Base-by-base conservation (phyloP, 2,329 filamentous ascomycete species). In the Lasiodiplodia sp. region DNA sequence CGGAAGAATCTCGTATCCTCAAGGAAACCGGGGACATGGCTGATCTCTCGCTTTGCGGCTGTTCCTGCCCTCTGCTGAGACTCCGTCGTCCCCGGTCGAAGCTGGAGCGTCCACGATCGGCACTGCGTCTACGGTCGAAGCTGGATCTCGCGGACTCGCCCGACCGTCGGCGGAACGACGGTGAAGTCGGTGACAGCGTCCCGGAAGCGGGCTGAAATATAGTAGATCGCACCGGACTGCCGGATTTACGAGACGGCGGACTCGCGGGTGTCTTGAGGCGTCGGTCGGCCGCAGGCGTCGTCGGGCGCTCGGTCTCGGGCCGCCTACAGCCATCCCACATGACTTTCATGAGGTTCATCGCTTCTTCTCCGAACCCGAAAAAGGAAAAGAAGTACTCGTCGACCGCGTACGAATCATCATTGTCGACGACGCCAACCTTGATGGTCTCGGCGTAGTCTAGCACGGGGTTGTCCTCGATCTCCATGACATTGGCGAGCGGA, bases 311-410 rank as follows among this genome's bases (percentile, higher is more conserved):
- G 21, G 28, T 7, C 18, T 47, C 25, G 4, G 25, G 40, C 23
- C 58, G 65, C 55, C 87, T 82, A 28, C 88, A 86, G 71, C 90
- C 88, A 60, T 92, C 89, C 11, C 94, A 86, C 66, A 96, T 83
- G 52, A 88, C 87, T 71, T 88, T 92, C 64, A 99, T 84, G 2
- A 96, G 87, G 62, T 90, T 88, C 71, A 97, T 88, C 16, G 93
- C 95, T 74, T 97, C 92, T 74, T 92, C 89, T 7, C 94, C 94
- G 71, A 90, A 90, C 72, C 88, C 91, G 78, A 97, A 97, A 80
- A 98, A 98, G 0, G 94, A 96, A 79, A 99, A 98, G 78, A 96
- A 98, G 78, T 98, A 97, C 89, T 99, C 96, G 75, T 99, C 96
- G 71, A 98, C 92, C 2, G 94, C 94, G 80, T 92, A 98, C 0